Percentiles rank a stretch among this genome's conserved stretches.
These are phyloP conservation scores for Magnusiomyces suaveolens DNA, from an alignment of 1,139 yeast genomes.

Conservation along the genomic window DNA sequence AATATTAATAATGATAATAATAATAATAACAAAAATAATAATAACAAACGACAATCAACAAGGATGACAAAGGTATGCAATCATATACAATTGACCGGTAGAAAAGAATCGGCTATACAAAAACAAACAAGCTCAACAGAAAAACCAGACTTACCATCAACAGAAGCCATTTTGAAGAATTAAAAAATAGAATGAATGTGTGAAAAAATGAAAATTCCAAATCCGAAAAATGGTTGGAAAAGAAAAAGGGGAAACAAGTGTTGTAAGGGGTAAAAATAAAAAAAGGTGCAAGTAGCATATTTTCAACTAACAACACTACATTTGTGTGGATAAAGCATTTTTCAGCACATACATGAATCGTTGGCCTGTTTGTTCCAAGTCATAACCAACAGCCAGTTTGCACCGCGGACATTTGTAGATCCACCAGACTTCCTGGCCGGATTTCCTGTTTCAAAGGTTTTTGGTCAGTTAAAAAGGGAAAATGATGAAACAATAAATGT, in stretches of 20 bases:
- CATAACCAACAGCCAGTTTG: conserved; percentile 13
- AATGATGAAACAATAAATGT: too few species aligned
- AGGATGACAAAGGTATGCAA: too few species aligned
- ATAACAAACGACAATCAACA: too few species aligned
- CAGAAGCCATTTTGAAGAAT: conserved; percentile 2
- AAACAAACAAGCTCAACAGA: too few species aligned
- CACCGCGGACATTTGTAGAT: conserved; percentile 13
- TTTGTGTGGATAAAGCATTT: conserved; percentile 5
- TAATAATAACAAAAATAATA: too few species aligned
- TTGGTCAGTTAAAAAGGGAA: neutral
- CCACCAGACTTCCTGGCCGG: conserved; percentile 10
- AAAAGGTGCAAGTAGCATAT: neutral
- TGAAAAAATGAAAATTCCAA: neutral
- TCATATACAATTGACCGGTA: too few species aligned
- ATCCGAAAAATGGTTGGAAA: neutral
- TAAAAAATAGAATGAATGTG: neutral
- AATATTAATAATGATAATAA: too few species aligned
- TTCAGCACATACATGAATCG: conserved; percentile 7
- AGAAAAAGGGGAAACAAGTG: neutral
- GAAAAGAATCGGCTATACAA: too few species aligned
- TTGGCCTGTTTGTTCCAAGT: conserved; percentile 7
- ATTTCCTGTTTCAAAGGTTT: too few species aligned
- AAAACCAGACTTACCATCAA: conserved; percentile 1
- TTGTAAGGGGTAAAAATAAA: too few species aligned
- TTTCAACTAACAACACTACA: too few species aligned